Evolutionary conservation across 352 stramenopile genomes (phyloP), one percentile per base, ranked within the genome.

Genomic region (Thalassiosira livingstoniorum): DNA sequence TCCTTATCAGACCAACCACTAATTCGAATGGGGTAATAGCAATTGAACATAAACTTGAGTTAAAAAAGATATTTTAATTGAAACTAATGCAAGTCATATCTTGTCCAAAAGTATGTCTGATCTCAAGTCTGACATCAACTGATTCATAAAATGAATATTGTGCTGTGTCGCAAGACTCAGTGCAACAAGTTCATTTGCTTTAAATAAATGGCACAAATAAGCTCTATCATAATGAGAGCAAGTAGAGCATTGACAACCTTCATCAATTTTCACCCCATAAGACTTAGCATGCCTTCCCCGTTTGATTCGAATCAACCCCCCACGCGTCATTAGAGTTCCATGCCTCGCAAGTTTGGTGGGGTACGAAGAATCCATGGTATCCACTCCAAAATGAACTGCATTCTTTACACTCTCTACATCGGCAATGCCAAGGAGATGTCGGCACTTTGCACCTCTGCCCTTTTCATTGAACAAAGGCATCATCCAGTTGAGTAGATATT

Each of bases 191-290:
- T 97, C 94, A 58, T 94, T 94, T 10, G 92, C 90, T 80, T 95
- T 95, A 79, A 96, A 95, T 21, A 97, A 82, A 79, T 97, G 94
- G 71, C 94, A 93, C 2, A 97, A 65, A 86, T 97, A 97, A 2
- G 90, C 88, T 42, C 89, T 71, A 80, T 95, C 91, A 74, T 94
- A 93, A 63, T 91, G 82, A 35, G 62, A 78, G 72, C 93, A 96
- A 10, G 92, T 95, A 0, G 76, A 81, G 64, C 93, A 96, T 0
- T 80, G 60, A 67, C 93, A 96, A 23, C 85, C 67, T 32, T 91
- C 72, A 62, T 95, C 90, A 55, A 97, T 91, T 43, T 87, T 88
- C 1, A 90, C 72, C 2, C 90, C 86, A 75, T 93, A 92, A 25
- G 82, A 71, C 34, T 75, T 85, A 11, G 77, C 53, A 75, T 94